phyloP scores from a whole-genome alignment of 2,329 filamentous ascomycete genomes.

The Sporothrix inflata region DNA sequence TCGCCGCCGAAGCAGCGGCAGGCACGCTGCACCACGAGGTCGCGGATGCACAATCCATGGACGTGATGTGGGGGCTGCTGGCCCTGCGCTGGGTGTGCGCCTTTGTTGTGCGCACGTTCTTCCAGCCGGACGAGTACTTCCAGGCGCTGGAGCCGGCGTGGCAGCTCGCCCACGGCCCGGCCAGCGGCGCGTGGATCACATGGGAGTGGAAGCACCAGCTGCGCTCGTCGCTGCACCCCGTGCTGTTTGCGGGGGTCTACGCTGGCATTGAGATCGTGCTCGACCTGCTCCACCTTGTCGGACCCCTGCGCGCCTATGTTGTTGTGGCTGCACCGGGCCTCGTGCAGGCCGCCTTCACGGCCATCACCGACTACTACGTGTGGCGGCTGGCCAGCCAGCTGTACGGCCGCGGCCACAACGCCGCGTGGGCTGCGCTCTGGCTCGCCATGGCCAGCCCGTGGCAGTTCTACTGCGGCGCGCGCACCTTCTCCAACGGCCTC shows the following conservation, averaged over 20 bases:
- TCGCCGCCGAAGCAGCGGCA: constrained; percentile 20
- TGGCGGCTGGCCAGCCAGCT: constrained; percentile 78
- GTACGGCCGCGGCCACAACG: constrained; percentile 67
- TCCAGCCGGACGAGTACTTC: constrained; percentile 98
- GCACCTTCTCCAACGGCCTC: constrained; percentile 91
- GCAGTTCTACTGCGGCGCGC: constrained; percentile 94
- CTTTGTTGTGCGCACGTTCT: constrained; percentile 81
- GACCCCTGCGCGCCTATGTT: constrained; percentile 63
- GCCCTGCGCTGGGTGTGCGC: constrained; percentile 79
- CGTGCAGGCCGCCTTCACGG: constrained; percentile 77
- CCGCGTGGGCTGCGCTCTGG: constrained; percentile 71
- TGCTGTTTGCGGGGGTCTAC: constrained; percentile 79
- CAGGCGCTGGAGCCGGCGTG: constrained; percentile 95
- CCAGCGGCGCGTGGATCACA: constrained; percentile 86
- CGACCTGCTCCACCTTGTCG: constrained; percentile 55
- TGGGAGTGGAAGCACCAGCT: constrained; percentile 96
- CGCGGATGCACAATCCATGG: constrained; percentile 40
- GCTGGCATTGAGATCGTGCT: constrained; percentile 61
- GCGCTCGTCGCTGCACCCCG: constrained; percentile 89
- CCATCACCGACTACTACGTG: constrained; percentile 80
- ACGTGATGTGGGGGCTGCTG: constrained; percentile 53
- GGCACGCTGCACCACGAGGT: constrained; percentile 37
- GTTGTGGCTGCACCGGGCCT: constrained; percentile 74
- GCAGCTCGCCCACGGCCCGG: constrained; percentile 77
- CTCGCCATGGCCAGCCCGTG: constrained; percentile 79